Evolutionary conservation across 495 filamentous ascomycete genomes (phyloP).

Genomic region (Penicillium mononematosum): DNA sequence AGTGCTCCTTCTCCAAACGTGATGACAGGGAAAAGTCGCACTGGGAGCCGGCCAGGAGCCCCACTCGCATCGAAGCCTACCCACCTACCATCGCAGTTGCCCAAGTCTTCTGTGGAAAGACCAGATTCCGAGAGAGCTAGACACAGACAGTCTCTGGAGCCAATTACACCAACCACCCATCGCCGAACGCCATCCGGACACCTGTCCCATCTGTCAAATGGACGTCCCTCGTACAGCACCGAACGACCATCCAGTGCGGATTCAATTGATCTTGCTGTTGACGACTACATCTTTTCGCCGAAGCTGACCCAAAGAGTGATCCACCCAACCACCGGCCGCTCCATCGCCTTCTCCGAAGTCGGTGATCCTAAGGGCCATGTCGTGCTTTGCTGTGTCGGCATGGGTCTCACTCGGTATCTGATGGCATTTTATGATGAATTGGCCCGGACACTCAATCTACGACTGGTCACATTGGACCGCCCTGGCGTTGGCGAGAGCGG

Average conservation of each 20-base stretch:
- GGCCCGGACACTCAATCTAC: constrained; percentile 80
- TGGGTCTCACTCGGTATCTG: constrained; percentile 94
- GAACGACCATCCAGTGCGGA: constrained; percentile 73
- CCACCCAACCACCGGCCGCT: constrained; percentile 79
- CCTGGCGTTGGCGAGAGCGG: constrained; percentile 94
- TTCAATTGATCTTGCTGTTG: constrained; percentile 83
- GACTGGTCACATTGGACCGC: constrained; percentile 90
- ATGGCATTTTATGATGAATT: constrained; percentile 98
- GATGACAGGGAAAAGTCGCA: constrained; percentile 52
- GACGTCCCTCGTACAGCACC: constrained; percentile 32
- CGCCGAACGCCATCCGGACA: constrained; percentile 43
- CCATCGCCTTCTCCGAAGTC: constrained; percentile 95
- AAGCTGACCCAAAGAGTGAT: constrained; percentile 82
- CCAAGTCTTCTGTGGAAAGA: constrained; percentile 38
- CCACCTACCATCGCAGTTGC: constrained; percentile 42
- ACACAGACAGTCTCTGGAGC: constrained; percentile 40
- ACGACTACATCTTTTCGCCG: constrained; percentile 78
- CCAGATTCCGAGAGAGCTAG: constrained; percentile 37
- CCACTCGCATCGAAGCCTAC: constrained; percentile 45
- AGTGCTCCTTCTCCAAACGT: constrained; percentile 70
- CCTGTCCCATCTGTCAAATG: constrained; percentile 30
- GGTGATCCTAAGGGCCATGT: constrained; percentile 89
- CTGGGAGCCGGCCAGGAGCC: constrained; percentile 45
- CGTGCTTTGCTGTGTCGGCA: constrained; percentile 95
- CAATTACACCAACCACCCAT: constrained; percentile 38